Base-by-base conservation (phyloP, 805 yeast species). In the Candida insectorum region DNA sequence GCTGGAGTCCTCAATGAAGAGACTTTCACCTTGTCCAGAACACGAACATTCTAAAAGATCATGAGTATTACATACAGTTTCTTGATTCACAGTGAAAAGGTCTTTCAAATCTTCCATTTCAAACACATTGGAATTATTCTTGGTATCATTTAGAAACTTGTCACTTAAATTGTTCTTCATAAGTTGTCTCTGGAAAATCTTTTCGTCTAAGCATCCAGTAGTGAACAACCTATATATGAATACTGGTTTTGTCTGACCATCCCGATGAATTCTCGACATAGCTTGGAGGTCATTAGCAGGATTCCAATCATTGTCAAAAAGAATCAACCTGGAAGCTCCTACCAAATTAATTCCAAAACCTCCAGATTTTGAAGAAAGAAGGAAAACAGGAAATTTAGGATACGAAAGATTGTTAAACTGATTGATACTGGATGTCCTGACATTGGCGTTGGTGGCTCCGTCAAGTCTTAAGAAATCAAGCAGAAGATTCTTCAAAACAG, bases 231-330 rank as follows among this genome's bases (percentile, higher is more conserved):
- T 69, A 52, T 93, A 93, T 19, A 91, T 79, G 51, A 65, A 81
- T 8, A 88, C 93, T 0, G 86, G 86, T 29, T 61, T 72, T 30
- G 60, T 74, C 54, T 93, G 98, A 0, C 98, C 98, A 55, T 91
- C 97, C 48, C 98, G 69, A 52, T 91, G 96, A 5, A 93, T 80
- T 42, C 98, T 65, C 1, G 97, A 95, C 94, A 91, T 85, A 0
- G 97, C 95, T 55, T 93, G 98, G 21, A 84, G 56, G 51, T 93
- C 98, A 9, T 81, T 71, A 0, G 96, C 77, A 0, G 98, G 98
- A 44, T 93, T 93, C 98, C 98, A 93, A 51, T 93, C 97, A 43
- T 93, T 86, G 53, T 93, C 98, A 51, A 85, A 83, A 15, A 93
- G 60, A 4, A 93, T 71, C 25, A 93, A 60, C 17, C 97, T 62